Evolutionary conservation across 2,329 filamentous ascomycete species (phyloP).

Genomic region (Aquanectria penicillioides): DNA sequence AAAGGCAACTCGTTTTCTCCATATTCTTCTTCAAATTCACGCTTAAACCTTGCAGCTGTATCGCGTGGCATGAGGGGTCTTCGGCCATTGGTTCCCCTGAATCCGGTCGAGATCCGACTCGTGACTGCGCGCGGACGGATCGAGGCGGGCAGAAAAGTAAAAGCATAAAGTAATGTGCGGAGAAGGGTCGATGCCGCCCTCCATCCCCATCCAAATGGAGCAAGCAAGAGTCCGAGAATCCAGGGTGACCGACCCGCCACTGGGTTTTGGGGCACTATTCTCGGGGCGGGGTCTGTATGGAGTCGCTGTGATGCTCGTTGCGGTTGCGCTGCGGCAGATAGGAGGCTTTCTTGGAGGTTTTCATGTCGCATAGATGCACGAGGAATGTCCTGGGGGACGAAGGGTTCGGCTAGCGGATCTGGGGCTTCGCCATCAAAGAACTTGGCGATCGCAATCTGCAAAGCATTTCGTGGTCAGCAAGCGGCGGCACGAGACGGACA

Average conservation of each 20-base stretch:
- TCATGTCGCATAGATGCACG: constrained; percentile 74
- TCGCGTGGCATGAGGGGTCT: constrained; percentile 85
- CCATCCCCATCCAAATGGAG: constrained; percentile 84
- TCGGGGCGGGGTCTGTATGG: constrained; percentile 75
- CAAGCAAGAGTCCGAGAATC: constrained; percentile 79
- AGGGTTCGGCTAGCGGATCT: constrained; percentile 81
- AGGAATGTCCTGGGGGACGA: constrained; percentile 70
- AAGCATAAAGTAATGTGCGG: constrained; percentile 78
- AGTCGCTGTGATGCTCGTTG: constrained; percentile 38
- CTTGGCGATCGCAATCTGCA: constrained; percentile 88
- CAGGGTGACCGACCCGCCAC: constrained; percentile 77
- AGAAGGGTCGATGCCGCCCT: constrained; percentile 75
- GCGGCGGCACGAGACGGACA: neutral
- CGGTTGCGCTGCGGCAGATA: constrained; percentile 43
- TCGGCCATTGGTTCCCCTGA: constrained; percentile 73
- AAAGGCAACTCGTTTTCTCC: constrained; percentile 78
- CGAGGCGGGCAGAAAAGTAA: constrained; percentile 81
- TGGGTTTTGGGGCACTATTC: constrained; percentile 83
- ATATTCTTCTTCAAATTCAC: constrained; percentile 96
- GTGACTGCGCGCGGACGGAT: constrained; percentile 65
- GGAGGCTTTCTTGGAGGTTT: constrained; percentile 73
- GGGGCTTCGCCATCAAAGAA: constrained; percentile 97
- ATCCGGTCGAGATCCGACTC: constrained; percentile 61
- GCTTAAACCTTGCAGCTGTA: constrained; percentile 86
- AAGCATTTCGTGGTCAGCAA: neutral